A percentile compares a stretch with the other conserved stretches of the same genome.
Conservation (phyloP, 495 filamentous ascomycete species). For the Neurospora tetrasperma region DNA sequence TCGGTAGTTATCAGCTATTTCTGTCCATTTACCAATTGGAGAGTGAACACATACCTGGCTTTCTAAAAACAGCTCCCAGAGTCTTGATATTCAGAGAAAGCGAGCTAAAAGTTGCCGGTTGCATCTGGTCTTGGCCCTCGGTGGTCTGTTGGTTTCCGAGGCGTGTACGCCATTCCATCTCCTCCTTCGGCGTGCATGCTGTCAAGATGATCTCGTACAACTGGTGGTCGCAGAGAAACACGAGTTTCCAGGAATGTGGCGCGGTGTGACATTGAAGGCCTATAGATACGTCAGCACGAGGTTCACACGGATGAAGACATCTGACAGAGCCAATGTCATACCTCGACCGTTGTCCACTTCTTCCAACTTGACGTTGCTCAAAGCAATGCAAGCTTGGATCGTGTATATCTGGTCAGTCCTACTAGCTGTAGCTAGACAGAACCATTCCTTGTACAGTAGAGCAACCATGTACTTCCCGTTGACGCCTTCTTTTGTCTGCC, state of each 20-base stretch:
- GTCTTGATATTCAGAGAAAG: slow-evolving; percentile 59
- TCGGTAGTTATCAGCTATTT: slow-evolving; percentile 4
- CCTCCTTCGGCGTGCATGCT: slow-evolving; percentile 75
- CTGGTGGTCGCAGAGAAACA: slow-evolving; percentile 67
- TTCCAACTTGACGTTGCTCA: slow-evolving; percentile 63
- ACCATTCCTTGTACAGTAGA: slow-evolving; percentile 70
- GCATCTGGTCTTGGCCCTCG: slow-evolving; percentile 36
- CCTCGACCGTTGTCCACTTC: slow-evolving; percentile 74
- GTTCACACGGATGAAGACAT: not conserved
- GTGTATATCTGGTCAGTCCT: slow-evolving; percentile 53
- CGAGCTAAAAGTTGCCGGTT: slow-evolving; percentile 43
- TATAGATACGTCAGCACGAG: slow-evolving; percentile 24
- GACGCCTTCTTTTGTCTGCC: slow-evolving; percentile 55
- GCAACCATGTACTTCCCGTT: slow-evolving; percentile 78
- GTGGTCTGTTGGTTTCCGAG: slow-evolving; percentile 31
- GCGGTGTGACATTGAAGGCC: slow-evolving; percentile 80
- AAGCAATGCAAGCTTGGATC: slow-evolving; percentile 63
- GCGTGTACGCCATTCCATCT: slow-evolving; percentile 60
- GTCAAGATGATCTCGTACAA: slow-evolving; percentile 81
- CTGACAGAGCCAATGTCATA: slow-evolving; percentile 25
- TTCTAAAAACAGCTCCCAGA: slow-evolving; percentile 63
- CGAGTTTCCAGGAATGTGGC: slow-evolving; percentile 85
- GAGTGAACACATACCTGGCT: slow-evolving; percentile 36
- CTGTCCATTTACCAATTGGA: slow-evolving; percentile 1
- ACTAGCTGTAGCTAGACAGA: slow-evolving; percentile 62